These are phyloP conservation scores for Naematelia encephala DNA, from an alignment of 768 basidiomycete species.

Conservation along the genomic window DNA sequence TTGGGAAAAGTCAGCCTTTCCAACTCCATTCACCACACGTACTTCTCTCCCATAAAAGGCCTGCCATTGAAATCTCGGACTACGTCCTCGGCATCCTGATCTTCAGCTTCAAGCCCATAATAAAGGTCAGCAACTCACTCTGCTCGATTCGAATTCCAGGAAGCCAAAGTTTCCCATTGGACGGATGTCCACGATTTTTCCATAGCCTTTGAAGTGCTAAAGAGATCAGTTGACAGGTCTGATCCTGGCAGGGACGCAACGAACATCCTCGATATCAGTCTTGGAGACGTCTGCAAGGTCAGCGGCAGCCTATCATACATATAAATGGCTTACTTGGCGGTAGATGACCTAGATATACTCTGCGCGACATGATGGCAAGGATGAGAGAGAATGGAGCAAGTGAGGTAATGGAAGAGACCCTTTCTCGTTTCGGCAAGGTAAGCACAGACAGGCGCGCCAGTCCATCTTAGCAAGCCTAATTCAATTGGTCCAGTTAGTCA, in stretches of 20 bases:
- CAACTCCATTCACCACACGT: conserved; percentile 11
- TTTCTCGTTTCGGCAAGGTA: no score
- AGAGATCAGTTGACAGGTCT: background rate
- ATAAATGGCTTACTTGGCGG: conserved; percentile 39
- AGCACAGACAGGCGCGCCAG: no score
- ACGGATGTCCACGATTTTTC: conserved; percentile 81
- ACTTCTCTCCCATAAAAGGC: conserved; percentile 84
- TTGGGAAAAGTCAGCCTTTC: conserved; percentile 44
- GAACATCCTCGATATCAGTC: conserved; percentile 49
- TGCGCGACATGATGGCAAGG: conserved; percentile 24
- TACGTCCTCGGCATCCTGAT: conserved; percentile 90
- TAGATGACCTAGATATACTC: conserved; percentile 44
- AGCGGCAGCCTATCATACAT: background rate
- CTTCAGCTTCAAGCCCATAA: conserved; percentile 7
- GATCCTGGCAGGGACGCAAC: conserved; percentile 2
- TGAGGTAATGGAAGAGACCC: background rate
- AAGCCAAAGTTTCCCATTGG: conserved; percentile 98
- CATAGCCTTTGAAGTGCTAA: conserved; percentile 75
- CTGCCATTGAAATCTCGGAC: conserved; percentile 82
- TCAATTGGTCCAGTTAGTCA: no score
- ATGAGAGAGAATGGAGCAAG: background rate
- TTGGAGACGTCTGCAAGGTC: conserved; percentile 25
- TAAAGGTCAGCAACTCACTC: conserved; percentile 55
- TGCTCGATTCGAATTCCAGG: conserved; percentile 85
- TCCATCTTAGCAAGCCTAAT: no score